Evolutionary conservation across 2,329 filamentous ascomycete species (phyloP).

Genomic region (Paracorniculantispora psalliotae): DNA sequence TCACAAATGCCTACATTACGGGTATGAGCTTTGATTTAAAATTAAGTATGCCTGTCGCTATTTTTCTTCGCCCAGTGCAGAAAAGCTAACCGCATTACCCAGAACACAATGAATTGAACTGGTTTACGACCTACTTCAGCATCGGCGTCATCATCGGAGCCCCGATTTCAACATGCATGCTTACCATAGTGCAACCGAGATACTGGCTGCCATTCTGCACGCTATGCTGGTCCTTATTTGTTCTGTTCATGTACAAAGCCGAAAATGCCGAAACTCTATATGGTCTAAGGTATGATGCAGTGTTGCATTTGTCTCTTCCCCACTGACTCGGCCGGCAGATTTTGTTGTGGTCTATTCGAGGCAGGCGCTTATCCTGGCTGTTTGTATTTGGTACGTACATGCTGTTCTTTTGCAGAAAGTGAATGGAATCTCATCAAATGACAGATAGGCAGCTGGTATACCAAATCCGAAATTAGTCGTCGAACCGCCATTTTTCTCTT

Average conservation of each 20-base stretch:
- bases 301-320: too few species aligned
- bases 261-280: conserved; percentile 35
- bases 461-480: conserved; percentile 51
- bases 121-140: conserved; percentile 42
- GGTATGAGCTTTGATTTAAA: conserved; percentile 43
- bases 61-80: neutral
- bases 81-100: neutral
- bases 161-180: conserved; percentile 38
- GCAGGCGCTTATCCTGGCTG: conserved; percentile 52
- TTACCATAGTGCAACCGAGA: conserved; percentile 39
- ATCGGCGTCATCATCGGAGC: conserved; percentile 43
- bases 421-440: neutral
- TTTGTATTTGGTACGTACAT: conserved; percentile 34
- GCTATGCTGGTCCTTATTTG: conserved; percentile 34
- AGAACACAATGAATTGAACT: conserved; percentile 35
- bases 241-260: conserved; percentile 35
- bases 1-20: conserved; percentile 45
- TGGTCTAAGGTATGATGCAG: conserved; percentile 27
- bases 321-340: conserved; percentile 28
- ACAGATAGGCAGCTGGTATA: conserved; percentile 53
- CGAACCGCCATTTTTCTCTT: conserved; percentile 54
- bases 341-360: conserved; percentile 52
- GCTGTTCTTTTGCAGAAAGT: neutral
- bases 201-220: conserved; percentile 37
- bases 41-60: too few species aligned